Evolutionary conservation across 1,139 yeast genomes (phyloP), one percentile per base, ranked within the genome.

Genomic region (Kurtzmaniella natalensis): DNA sequence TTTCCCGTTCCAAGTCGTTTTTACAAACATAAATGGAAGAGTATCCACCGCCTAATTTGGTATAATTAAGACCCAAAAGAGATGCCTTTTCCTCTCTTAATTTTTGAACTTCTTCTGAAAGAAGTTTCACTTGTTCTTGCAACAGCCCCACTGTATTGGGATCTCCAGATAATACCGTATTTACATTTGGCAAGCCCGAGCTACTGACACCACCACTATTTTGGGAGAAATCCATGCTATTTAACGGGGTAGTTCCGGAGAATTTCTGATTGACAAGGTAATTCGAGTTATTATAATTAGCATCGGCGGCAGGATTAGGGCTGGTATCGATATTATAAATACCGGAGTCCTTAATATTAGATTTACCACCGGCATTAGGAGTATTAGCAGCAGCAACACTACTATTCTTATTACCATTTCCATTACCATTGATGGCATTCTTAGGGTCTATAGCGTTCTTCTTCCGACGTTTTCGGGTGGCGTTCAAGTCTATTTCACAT

Each of bases 401-500:
- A n/a, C n/a, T n/a, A n/a, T n/a, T n/a, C n/a, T n/a, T n/a, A 46
- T 51, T 36, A 44, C 25, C 36, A n/a, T n/a, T n/a, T n/a, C n/a
- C n/a, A n/a, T n/a, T n/a, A n/a, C n/a, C n/a, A n/a, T n/a, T n/a
- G n/a, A n/a, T n/a, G n/a, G n/a, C n/a, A n/a, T n/a, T n/a, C n/a
- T n/a, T n/a, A n/a, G n/a, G n/a, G n/a, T n/a, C n/a, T n/a, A n/a
- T n/a, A 17, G 53, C 62, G 3, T 61, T 59, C 44, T 63, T 65
- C 35, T 62, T 61, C 41, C 69, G 57, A 41, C 79, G 71, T 45
- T 81, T 72, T 32, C 81, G 62, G 7, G 80, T 65, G 36, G 76
- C 84, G 13, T 76, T 70, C 17, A 76, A 51, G 45, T 84, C 87
- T 35, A 83, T 78, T 38, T 79, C 80, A 59, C 96, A 88, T 23